Evolutionary conservation across 2,329 filamentous ascomycete species (phyloP).

Genomic region (Phialemonium atrogriseum): DNA sequence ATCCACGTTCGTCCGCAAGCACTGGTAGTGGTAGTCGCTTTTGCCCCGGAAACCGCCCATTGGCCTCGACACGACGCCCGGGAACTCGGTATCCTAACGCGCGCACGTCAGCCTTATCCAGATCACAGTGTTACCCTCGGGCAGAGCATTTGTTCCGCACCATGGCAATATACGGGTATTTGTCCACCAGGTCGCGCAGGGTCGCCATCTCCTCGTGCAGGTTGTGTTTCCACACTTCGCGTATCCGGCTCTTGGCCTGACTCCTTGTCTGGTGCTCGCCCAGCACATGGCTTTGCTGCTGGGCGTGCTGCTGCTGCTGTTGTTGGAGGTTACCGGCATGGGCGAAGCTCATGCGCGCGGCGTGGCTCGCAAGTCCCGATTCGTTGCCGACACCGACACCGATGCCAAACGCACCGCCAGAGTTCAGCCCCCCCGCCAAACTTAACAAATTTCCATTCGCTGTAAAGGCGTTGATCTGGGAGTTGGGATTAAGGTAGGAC

Average conservation of each 20-base stretch:
- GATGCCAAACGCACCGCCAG: conserved; percentile 35
- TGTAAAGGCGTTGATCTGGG: conserved; percentile 60
- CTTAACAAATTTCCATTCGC: conserved; percentile 49
- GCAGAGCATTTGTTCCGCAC: too few species aligned
- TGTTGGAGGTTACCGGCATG: conserved; percentile 55
- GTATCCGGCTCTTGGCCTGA: conserved; percentile 70
- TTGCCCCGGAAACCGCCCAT: conserved; percentile 94
- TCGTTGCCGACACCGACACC: conserved; percentile 49
- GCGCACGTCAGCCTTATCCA: conserved; percentile 3
- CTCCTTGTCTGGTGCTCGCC: conserved; percentile 45
- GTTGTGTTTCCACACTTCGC: conserved; percentile 94
- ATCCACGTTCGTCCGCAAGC: conserved; percentile 92
- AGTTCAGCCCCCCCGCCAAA: conserved; percentile 46
- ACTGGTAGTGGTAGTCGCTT: conserved; percentile 98
- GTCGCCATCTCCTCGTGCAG: conserved; percentile 83
- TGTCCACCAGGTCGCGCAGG: conserved; percentile 74
- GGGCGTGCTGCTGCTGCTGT: conserved; percentile 52
- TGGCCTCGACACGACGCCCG: conserved; percentile 90
- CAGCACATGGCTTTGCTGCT: conserved; percentile 24
- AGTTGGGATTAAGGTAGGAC: conserved; percentile 62
- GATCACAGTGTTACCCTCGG: too few species aligned
- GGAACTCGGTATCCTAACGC: conserved; percentile 87
- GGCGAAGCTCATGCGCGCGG: conserved; percentile 79
- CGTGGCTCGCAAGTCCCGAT: conserved; percentile 76
- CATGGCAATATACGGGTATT: conserved; percentile 96